Base-by-base conservation (phyloP, 306 rosid species). In the Carpinus fangiana region DNA sequence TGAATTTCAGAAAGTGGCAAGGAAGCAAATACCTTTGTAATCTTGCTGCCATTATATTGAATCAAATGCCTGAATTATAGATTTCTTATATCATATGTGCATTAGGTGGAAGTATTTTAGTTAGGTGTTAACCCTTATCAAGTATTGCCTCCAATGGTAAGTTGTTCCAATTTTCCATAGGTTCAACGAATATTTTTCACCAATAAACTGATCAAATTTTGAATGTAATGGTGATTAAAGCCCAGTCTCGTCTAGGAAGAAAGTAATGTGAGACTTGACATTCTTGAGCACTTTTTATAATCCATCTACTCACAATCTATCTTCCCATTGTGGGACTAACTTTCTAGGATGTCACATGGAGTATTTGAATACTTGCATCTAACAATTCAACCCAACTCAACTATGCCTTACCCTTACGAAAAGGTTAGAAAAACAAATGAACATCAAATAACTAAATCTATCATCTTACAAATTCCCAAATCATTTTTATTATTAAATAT, bases 91-190 rank as follows among this genome's bases (percentile, higher is more conserved):
- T 16, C 12, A n/a, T 18, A 7, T 65, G 11, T 64, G 23, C 50
- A 36, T 65, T 36, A 9, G 21, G 31, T 56, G 20, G 14, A 46
- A 36, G 23, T 17, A 36, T 65, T 38, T 65, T 65, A 38, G 23
- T 62, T 28, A 31, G 45, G n/a, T 55, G 53, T 65, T 2, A 43
- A 23, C 20, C 26, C 47, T 74, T 65, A 4, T 36, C 48, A 46
- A 73, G 54, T 73, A 50, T 50, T 56, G 28, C 59, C 38, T 59
- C 80, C 45, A 77, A 50, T 74, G 38, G 60, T 36, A 1, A 31
- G 47, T 38, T 65, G 8, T 65, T 36, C 68, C 8, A 31, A 28
- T 26, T 61, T 13, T 16, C 10, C 9, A 55, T 17, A 3, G 11
- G 28, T 55, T n/a, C 11, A 18, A 2, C 41, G 41, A 36, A 36